Base-by-base conservation (phyloP, 305 asterid genomes). In the Fraxinus ornus region DNA sequence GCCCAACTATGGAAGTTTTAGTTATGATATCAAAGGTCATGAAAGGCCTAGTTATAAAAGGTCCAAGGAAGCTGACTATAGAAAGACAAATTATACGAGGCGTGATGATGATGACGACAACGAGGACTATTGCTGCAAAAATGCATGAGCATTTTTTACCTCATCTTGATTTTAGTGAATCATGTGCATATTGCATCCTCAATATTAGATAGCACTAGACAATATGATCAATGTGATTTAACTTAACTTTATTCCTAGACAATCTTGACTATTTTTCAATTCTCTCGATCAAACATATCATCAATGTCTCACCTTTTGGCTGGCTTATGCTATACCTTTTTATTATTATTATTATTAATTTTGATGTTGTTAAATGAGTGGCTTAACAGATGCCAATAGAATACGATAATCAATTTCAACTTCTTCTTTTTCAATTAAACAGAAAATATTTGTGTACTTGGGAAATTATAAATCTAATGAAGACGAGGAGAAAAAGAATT, bases 401-500 rank as follows among this genome's bases (percentile, higher is more conserved):
- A 52, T 52, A 52, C 7, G 62, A 52, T 52, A 52, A 52, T 52
- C 62, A 17, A 15, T 52, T 52, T 4, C 62, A 52, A 52, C 19
- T 49, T 49, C 21, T 15, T 52, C n/a, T 13, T 47, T 52, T 1
- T 5, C 22, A 52, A 52, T 52, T 13, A 52, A 52, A 52, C n/a
- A 17, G 22, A 17, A n/a, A 52, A 52, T 52, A 52, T 52, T 49
- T 49, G 21, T 15, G 60, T 47, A 41, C 10, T 13, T 49, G 7
- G 2, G 21, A 49, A 49, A 49, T 7, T 66, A 83, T 33, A 24
- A 80, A n/a, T 57, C 80, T 74, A 83, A 62, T 28, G 88, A 86
- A 3, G 86, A 84, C 6, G 85, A 82, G 36, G 83, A 79, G 64
- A 72, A 83, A 81, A 80, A 80, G 49, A 64, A 74, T 15, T 77